Evolutionary conservation across 75 land plant species (phyloP).

Genomic region (Pinus tabuliformis): DNA sequence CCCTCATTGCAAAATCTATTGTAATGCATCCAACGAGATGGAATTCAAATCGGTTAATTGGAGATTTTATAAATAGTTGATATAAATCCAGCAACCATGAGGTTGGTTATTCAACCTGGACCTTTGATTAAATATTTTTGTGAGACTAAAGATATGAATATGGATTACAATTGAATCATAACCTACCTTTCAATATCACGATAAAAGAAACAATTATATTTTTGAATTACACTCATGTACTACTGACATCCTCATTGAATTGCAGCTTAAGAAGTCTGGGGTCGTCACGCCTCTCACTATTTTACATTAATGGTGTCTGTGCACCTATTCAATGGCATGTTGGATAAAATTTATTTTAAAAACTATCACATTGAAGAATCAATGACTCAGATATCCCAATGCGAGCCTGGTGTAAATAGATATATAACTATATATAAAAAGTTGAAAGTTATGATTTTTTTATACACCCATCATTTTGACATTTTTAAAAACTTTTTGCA

Average conservation of each 20-base stretch:
- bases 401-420: too few species aligned
- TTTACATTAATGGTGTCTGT: too few species aligned
- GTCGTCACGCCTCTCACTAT: too few species aligned
- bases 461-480: too few species aligned
- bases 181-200: constrained; percentile 34
- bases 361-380: too few species aligned
- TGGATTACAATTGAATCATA: constrained; percentile 28
- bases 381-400: too few species aligned
- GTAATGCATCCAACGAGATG: constrained; percentile 16
- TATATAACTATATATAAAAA: too few species aligned
- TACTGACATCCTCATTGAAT: constrained; percentile 28
- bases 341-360: too few species aligned
- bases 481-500: too few species aligned
- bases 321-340: too few species aligned
- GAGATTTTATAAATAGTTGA: constrained; percentile 24
- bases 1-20: constrained; percentile 30
- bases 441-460: too few species aligned
- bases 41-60: constrained; percentile 29
- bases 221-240: constrained; percentile 22
- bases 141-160: constrained; percentile 15
- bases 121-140: constrained; percentile 15
- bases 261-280: constrained; percentile 19
- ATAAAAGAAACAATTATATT: constrained; percentile 35
- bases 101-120: constrained; percentile 33
- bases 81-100: constrained; percentile 21